These are phyloP conservation scores for Pichia terricola DNA, from an alignment of 1,139 yeast species.

Conservation along the genomic window DNA sequence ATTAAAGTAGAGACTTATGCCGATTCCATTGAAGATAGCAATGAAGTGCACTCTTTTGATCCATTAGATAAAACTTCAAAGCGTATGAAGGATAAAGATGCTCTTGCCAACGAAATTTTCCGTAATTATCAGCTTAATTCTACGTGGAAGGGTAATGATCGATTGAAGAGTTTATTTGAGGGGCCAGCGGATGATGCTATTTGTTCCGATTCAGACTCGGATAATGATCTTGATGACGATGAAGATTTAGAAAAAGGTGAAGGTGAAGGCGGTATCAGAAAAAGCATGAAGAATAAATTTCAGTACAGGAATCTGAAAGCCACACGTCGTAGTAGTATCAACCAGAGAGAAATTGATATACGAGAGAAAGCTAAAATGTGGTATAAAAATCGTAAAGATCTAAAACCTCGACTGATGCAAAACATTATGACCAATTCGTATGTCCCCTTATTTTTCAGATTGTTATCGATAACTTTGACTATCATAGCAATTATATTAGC, in stretches of 20 bases:
- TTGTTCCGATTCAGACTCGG: constrained; percentile 21
- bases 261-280: background rate
- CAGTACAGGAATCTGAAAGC: too few relatives aligned
- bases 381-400: constrained; percentile 57
- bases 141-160: constrained; percentile 63
- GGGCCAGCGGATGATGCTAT: too few relatives aligned
- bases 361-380: constrained; percentile 55
- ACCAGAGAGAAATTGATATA: constrained; percentile 14
- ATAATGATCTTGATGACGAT: background rate
- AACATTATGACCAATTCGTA: constrained; percentile 67
- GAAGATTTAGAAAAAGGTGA: background rate
- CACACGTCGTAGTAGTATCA: background rate
- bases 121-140: constrained; percentile 29
- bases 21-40: background rate
- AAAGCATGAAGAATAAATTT: too few relatives aligned
- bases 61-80: background rate
- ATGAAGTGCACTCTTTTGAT: background rate
- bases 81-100: background rate
- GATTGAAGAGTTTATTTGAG: constrained; percentile 47
- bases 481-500: constrained; percentile 61
- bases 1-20: background rate
- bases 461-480: constrained; percentile 55
- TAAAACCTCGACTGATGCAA: constrained; percentile 52
- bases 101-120: constrained; percentile 2
- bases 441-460: constrained; percentile 67